phyloP scores from a whole-genome alignment of 805 yeast genomes.

The Saturnispora serradocipensis region DNA sequence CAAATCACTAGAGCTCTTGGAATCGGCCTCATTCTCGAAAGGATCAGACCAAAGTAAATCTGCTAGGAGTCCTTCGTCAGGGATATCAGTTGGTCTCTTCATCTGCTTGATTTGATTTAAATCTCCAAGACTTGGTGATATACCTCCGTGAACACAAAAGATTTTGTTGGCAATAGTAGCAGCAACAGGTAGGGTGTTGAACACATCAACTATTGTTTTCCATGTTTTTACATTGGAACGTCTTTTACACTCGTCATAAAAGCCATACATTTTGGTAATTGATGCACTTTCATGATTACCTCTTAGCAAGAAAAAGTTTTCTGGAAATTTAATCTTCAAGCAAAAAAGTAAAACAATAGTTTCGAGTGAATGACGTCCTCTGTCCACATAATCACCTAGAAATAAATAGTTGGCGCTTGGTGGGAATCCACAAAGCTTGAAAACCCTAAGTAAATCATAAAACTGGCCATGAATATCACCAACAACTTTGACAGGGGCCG shows the following conservation, averaged over 20 bases:
- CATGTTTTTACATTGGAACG: slow-evolving; percentile 39
- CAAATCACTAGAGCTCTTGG: not conserved
- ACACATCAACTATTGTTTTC: slow-evolving; percentile 46
- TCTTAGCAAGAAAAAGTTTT: slow-evolving; percentile 49
- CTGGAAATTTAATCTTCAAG: slow-evolving; percentile 50
- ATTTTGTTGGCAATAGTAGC: slow-evolving; percentile 51
- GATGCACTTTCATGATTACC: slow-evolving; percentile 55
- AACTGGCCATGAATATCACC: slow-evolving; percentile 77
- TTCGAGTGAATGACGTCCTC: slow-evolving; percentile 51
- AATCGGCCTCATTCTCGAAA: slow-evolving; percentile 29
- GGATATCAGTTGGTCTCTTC: slow-evolving; percentile 75
- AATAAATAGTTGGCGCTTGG: slow-evolving; percentile 48
- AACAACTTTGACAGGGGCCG: slow-evolving; percentile 75
- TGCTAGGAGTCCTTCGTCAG: slow-evolving; percentile 68
- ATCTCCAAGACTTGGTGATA: slow-evolving; percentile 60
- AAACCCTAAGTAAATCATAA: slow-evolving; percentile 43
- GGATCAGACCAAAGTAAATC: slow-evolving; percentile 84
- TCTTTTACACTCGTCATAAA: slow-evolving; percentile 53
- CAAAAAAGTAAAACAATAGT: slow-evolving; percentile 43
- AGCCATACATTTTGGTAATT: slow-evolving; percentile 51
- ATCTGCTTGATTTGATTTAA: slow-evolving; percentile 63
- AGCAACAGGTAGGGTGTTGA: slow-evolving; percentile 52
- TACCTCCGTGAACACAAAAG: slow-evolving; percentile 60
- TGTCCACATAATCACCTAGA: slow-evolving; percentile 51
- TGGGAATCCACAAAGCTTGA: slow-evolving; percentile 52